phyloP scores from a whole-genome alignment of 2,329 filamentous ascomycete genomes.

The Colletotrichum kahawae region DNA sequence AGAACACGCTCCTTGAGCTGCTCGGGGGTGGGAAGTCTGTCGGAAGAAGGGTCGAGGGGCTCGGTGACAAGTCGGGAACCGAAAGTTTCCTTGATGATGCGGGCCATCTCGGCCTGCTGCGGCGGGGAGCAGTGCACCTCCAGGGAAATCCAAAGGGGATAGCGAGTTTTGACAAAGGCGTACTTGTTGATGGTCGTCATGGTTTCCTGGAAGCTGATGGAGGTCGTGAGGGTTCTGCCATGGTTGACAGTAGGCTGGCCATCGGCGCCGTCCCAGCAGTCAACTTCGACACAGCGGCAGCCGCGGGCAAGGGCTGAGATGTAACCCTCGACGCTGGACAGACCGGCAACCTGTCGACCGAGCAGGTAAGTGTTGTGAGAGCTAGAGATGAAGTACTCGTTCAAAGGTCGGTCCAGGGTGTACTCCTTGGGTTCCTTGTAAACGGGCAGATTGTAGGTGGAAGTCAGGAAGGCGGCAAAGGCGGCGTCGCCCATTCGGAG shows the following conservation, averaged over 20 bases:
- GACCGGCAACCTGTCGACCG: slow-evolving; percentile 86
- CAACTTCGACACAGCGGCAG: slow-evolving; percentile 94
- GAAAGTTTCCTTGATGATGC: slow-evolving; percentile 86
- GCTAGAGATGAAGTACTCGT: slow-evolving; percentile 98
- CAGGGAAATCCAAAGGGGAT: slow-evolving; percentile 91
- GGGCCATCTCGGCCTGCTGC: slow-evolving; percentile 88
- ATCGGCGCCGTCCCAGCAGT: slow-evolving; percentile 95
- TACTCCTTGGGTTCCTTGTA: slow-evolving; percentile 64
- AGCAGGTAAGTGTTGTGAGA: slow-evolving; percentile 98
- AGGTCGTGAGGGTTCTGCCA: slow-evolving; percentile 85
- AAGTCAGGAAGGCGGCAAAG: slow-evolving; percentile 79
- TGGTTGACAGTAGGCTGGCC: slow-evolving; percentile 90
- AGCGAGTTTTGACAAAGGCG: slow-evolving; percentile 85
- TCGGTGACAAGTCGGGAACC: slow-evolving; percentile 79
- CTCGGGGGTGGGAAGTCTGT: slow-evolving; percentile 81
- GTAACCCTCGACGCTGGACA: slow-evolving; percentile 94
- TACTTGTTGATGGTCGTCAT: slow-evolving; percentile 95
- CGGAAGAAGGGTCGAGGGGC: slow-evolving; percentile 71
- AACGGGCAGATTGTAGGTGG: slow-evolving; percentile 73
- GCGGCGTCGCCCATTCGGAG: slow-evolving; percentile 74
- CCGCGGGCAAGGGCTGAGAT: slow-evolving; percentile 86
- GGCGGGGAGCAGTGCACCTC: slow-evolving; percentile 89
- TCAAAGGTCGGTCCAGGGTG: slow-evolving; percentile 80
- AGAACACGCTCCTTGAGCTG: slow-evolving; percentile 84
- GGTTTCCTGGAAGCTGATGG: slow-evolving; percentile 88